A percentile compares a stretch with the other conserved stretches of the same genome.
Evolutionary conservation across 2,329 filamentous ascomycete species (phyloP).

Genomic region (Stagonosporopsis cucurbitacearum): DNA sequence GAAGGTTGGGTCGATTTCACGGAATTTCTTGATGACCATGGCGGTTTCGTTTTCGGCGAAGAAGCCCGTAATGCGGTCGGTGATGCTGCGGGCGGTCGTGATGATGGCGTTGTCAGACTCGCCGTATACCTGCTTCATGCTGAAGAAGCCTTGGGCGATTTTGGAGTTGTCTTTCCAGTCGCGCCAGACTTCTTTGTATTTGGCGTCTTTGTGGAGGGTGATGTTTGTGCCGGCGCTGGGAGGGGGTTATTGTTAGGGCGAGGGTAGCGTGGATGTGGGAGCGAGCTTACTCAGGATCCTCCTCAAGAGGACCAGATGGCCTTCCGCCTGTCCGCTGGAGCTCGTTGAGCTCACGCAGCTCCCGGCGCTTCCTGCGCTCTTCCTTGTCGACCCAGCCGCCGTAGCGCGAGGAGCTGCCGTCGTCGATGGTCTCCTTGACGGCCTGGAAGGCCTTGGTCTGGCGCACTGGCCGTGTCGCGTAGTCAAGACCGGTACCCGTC

Average conservation of each 20-base stretch:
- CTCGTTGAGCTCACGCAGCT: conserved; percentile 71
- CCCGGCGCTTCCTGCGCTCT: conserved; percentile 81
- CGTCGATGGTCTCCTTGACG: conserved; percentile 95
- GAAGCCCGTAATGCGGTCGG: conserved; percentile 90
- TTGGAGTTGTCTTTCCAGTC: conserved; percentile 91
- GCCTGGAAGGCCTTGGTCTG: conserved; percentile 93
- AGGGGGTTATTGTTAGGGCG: conserved; percentile 14
- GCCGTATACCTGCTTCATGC: conserved; percentile 84
- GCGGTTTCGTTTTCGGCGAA: conserved; percentile 99
- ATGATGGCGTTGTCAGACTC: conserved; percentile 98
- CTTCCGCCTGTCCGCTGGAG: conserved; percentile 57
- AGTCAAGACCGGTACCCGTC: conserved; percentile 87
- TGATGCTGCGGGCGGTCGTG: conserved; percentile 89
- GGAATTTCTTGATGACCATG: conserved; percentile 97
- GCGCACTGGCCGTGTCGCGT: conserved; percentile 90
- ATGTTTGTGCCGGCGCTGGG: conserved; percentile 88
- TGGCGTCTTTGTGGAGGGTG: conserved; percentile 94
- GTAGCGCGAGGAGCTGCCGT: conserved; percentile 93
- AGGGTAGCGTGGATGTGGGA: not conserved
- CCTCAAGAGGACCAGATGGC: conserved; percentile 67
- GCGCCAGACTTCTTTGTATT: conserved; percentile 98
- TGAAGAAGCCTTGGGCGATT: conserved; percentile 86
- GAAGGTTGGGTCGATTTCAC: conserved; percentile 93
- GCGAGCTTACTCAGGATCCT: conserved; percentile 81
- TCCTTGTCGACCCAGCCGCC: conserved; percentile 98